Evolutionary conservation across 148 eudicot genomes (phyloP).

Genomic region (Silene uniflora): DNA sequence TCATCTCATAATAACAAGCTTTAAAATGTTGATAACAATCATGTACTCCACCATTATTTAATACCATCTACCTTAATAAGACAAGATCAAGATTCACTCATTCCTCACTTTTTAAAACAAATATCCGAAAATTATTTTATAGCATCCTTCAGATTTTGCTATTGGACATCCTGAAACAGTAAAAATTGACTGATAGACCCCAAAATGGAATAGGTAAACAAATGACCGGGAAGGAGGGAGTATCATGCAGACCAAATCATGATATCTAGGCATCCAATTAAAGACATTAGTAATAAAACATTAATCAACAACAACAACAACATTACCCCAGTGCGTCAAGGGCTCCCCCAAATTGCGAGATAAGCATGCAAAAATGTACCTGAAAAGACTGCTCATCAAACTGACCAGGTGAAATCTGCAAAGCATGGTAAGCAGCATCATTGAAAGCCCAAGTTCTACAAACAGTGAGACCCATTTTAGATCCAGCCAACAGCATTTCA

Average conservation of each 20-base stretch:
- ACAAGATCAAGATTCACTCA: slow-evolving; percentile 15
- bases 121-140: not conserved
- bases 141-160: not conserved
- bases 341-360: not conserved
- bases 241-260: not conserved
- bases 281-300: too few species aligned
- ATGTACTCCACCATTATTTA: not conserved
- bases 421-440: slow-evolving; percentile 87
- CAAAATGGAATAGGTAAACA: too few species aligned
- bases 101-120: not conserved
- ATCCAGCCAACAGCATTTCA: slow-evolving; percentile 69
- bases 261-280: not conserved
- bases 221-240: too few species aligned
- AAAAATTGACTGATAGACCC: too few species aligned
- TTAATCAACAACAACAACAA: not conserved
- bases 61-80: slow-evolving; percentile 1
- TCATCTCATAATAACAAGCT: too few species aligned
- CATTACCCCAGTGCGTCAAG: too few species aligned
- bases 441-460: slow-evolving; percentile 97
- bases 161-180: too few species aligned
- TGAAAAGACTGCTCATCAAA: slow-evolving; percentile 70
- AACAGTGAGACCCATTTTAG: slow-evolving; percentile 91
- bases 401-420: slow-evolving; percentile 87
- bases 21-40: too few species aligned
- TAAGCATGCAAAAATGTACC: slow-evolving; percentile 33